Evolutionary conservation across 1,284 basidiomycete genomes (phyloP).

Genomic region (Neotropicomus parvogracilis): DNA sequence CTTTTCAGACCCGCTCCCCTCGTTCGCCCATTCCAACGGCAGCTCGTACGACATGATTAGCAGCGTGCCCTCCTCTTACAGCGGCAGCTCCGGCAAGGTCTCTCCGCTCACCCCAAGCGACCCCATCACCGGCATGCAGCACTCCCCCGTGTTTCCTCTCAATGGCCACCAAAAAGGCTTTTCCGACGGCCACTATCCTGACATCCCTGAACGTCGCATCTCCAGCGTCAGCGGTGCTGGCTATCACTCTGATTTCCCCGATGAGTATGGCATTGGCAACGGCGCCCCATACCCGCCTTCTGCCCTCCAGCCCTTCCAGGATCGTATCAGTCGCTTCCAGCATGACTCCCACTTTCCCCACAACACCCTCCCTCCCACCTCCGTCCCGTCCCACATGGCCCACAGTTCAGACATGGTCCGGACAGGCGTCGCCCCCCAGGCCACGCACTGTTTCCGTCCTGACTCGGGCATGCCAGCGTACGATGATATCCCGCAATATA

Average conservation of each 20-base stretch:
- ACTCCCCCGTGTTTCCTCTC: conserved; percentile 48
- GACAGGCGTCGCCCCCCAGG: conserved; percentile 58
- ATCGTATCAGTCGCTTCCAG: conserved; percentile 52
- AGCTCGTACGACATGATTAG: conserved; percentile 63
- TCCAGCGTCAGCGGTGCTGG: conserved; percentile 40
- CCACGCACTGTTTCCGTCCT: conserved; percentile 54
- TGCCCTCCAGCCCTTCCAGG: conserved; percentile 52
- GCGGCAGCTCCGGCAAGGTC: conserved; percentile 61
- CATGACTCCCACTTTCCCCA: conserved; percentile 48
- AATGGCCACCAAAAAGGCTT: conserved; percentile 50
- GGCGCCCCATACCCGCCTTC: conserved; percentile 46
- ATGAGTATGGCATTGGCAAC: conserved; percentile 56
- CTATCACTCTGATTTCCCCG: conserved; percentile 57
- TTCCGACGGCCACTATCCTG: conserved; percentile 46
- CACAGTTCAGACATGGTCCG: conserved; percentile 54
- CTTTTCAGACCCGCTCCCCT: conserved; percentile 55
- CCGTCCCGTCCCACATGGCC: conserved; percentile 44
- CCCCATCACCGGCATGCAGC: conserved; percentile 52
- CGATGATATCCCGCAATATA: conserved; percentile 55
- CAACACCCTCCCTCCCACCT: conserved; percentile 36
- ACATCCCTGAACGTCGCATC: conserved; percentile 59
- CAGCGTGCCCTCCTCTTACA: conserved; percentile 55
- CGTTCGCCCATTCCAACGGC: conserved; percentile 49
- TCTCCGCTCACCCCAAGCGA: conserved; percentile 71
- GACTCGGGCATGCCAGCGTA: conserved; percentile 48